phyloP scores from a whole-genome alignment of 1,284 basidiomycete genomes.

The Rhodotorula sp. region DNA sequence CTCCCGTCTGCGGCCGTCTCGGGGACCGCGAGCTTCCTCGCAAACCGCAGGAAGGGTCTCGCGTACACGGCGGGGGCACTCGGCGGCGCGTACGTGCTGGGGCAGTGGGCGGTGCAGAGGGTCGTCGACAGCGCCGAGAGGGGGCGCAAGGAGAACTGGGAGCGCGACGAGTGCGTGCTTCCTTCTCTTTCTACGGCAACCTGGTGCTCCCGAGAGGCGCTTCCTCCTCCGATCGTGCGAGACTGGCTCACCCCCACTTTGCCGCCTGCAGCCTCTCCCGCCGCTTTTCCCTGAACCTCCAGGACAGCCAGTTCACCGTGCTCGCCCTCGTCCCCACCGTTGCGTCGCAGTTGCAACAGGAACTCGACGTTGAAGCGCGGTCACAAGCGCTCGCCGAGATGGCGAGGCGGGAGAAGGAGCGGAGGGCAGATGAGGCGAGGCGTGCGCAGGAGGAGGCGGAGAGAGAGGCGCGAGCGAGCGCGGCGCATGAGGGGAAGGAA shows the following conservation, averaged over 20 bases:
- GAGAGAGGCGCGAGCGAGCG: neutral
- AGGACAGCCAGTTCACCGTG: constrained; percentile 78
- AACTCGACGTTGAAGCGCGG: constrained; percentile 79
- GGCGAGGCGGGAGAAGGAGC: constrained; percentile 15
- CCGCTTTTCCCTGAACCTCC: constrained; percentile 77
- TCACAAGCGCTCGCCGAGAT: constrained; percentile 63
- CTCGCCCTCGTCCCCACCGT: constrained; percentile 78
- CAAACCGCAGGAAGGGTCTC: constrained; percentile 41
- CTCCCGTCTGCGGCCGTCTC: neutral
- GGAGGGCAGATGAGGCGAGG: constrained; percentile 5
- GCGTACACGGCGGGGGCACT: constrained; percentile 55
- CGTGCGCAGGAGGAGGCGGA: neutral
- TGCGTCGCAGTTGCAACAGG: constrained; percentile 67
- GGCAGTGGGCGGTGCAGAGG: constrained; percentile 65
- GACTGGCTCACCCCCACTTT: neutral
- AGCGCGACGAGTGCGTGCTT: constrained; percentile 65
- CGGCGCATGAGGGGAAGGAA: neutral
- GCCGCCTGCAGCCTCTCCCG: constrained; percentile 63
- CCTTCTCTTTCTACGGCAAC: constrained; percentile 16
- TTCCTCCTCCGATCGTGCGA: neutral
- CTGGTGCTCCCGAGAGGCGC: neutral
- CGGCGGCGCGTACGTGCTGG: constrained; percentile 69
- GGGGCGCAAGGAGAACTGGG: constrained; percentile 65
- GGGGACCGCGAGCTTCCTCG: constrained; percentile 35
- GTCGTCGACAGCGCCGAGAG: constrained; percentile 71